Evolutionary conservation across 352 stramenopile genomes (phyloP).

Genomic region (Elongisporangium prolatum): DNA sequence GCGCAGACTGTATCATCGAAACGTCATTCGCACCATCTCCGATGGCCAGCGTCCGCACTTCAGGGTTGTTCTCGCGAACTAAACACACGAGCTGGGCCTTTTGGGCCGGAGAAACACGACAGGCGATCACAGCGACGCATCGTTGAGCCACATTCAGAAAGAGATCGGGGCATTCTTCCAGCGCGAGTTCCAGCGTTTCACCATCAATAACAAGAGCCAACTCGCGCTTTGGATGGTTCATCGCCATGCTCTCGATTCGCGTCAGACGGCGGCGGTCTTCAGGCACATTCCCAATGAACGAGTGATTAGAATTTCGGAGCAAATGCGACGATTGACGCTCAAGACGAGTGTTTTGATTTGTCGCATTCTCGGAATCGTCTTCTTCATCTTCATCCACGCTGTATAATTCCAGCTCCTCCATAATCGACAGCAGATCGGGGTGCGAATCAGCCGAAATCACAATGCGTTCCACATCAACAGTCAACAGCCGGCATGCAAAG

Average conservation of each 20-base stretch:
- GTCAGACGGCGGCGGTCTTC: slow-evolving; percentile 35
- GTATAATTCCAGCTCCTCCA: slow-evolving; percentile 57
- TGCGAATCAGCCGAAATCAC: slow-evolving; percentile 81
- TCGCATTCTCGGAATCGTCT: neutral
- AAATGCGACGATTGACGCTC: neutral
- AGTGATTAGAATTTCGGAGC: neutral
- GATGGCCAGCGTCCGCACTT: slow-evolving; percentile 86
- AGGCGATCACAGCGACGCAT: slow-evolving; percentile 91
- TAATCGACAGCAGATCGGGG: slow-evolving; percentile 55
- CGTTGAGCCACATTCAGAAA: slow-evolving; percentile 72
- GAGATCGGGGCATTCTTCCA: slow-evolving; percentile 71
- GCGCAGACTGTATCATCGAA: slow-evolving; percentile 92
- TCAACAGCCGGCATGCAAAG: slow-evolving; percentile 89
- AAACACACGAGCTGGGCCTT: slow-evolving; percentile 92
- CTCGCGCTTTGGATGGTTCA: slow-evolving; percentile 33
- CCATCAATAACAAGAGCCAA: slow-evolving; percentile 76
- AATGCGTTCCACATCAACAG: slow-evolving; percentile 89
- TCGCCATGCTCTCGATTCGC: slow-evolving; percentile 62
- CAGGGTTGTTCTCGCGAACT: slow-evolving; percentile 86
- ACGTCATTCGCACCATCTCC: slow-evolving; percentile 96
- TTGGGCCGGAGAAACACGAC: slow-evolving; percentile 90
- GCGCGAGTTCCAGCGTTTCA: slow-evolving; percentile 70
- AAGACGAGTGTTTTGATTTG: slow-evolving; percentile 1
- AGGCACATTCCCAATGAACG: slow-evolving; percentile 1
- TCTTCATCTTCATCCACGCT: slow-evolving; percentile 8